Evolutionary conservation across 2,329 filamentous ascomycete species (phyloP).

Genomic region (Fusarium longipes): DNA sequence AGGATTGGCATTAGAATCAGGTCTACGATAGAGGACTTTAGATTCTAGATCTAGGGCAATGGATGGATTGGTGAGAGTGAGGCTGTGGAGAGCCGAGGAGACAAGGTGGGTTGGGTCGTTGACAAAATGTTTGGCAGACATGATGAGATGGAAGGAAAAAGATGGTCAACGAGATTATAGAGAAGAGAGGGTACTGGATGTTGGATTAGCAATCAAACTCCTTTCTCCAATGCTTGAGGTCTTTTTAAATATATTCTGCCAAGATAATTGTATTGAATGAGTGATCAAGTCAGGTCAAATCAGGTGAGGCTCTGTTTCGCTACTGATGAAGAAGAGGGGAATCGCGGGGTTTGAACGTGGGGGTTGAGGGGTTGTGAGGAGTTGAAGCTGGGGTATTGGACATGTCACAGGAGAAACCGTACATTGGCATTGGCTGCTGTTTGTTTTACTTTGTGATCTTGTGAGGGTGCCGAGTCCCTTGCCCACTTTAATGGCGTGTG

Average conservation of each 20-base stretch:
- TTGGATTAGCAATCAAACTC: not conserved
- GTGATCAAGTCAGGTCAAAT: constrained; percentile 5
- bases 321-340: constrained; percentile 18
- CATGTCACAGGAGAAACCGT: constrained; percentile 9
- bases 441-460: not conserved
- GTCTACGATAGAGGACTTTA: constrained; percentile 85
- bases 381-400: constrained; percentile 17
- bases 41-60: constrained; percentile 80
- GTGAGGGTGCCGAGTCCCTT: not conserved
- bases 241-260: constrained; percentile 11
- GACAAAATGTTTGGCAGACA: constrained; percentile 86
- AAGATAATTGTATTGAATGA: constrained; percentile 1
- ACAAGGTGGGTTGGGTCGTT: constrained; percentile 85
- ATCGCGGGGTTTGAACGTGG: constrained; percentile 28
- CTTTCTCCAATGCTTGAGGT: not conserved
- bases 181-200: not conserved
- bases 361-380: constrained; percentile 16
- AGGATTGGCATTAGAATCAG: constrained; percentile 56
- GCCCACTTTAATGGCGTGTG: constrained; percentile 14
- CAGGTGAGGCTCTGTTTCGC: constrained; percentile 12
- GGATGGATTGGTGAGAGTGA: constrained; percentile 86
- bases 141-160: constrained; percentile 39
- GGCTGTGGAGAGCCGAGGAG: constrained; percentile 76
- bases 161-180: constrained; percentile 11
- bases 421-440: constrained; percentile 6